Evolutionary conservation across 163 green algal species (phyloP).

Genomic region (Trebouxiophyceae sp.): DNA sequence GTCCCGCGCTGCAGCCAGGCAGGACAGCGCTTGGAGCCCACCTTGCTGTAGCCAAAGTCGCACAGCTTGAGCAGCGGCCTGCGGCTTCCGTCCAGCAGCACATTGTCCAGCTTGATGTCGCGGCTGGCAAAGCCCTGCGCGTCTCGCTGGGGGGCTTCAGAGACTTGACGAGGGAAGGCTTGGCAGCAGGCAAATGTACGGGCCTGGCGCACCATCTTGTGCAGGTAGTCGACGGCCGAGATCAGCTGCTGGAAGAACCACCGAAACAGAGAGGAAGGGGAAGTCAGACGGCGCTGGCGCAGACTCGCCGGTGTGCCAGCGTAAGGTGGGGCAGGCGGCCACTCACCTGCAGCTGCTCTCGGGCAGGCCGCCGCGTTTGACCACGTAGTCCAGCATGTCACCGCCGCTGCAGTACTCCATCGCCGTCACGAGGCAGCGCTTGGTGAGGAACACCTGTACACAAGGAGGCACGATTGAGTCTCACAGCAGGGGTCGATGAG

Average conservation of each 20-base stretch:
- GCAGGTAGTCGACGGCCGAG: slow-evolving; percentile 84
- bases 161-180: too few species aligned
- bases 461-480: background rate
- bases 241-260: slow-evolving; percentile 97
- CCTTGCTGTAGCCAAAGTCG: slow-evolving; percentile 81
- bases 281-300: too few species aligned
- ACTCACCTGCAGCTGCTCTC: slow-evolving; percentile 62
- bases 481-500: background rate
- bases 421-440: slow-evolving; percentile 72
- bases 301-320: too few species aligned
- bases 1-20: background rate
- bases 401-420: slow-evolving; percentile 90
- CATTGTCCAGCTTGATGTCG: slow-evolving; percentile 90
- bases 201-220: slow-evolving; percentile 66
- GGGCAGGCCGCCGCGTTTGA: slow-evolving; percentile 66
- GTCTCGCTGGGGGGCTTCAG: too few species aligned
- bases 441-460: slow-evolving; percentile 75
- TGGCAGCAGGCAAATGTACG: too few species aligned
- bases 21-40: background rate
- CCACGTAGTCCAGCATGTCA: slow-evolving; percentile 95
- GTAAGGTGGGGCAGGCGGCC: too few species aligned
- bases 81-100: slow-evolving; percentile 73
- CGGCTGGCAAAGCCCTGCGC: slow-evolving; percentile 63
- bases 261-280: too few species aligned
- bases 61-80: slow-evolving; percentile 89